phyloP scores from a whole-genome alignment of 352 stramenopile species.

The Globisporangium camurandrum region DNA sequence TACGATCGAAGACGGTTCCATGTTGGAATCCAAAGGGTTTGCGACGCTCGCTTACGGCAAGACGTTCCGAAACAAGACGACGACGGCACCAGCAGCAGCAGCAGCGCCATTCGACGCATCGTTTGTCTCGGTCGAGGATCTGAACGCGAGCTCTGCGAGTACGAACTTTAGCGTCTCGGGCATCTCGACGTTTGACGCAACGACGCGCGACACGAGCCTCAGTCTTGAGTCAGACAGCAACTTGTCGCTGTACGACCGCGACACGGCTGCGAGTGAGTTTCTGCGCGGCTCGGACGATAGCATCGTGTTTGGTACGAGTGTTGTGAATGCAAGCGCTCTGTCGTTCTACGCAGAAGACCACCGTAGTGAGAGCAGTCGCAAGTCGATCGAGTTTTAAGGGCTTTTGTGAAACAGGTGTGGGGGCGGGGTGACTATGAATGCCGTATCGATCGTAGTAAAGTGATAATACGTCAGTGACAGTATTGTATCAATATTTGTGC shows the following conservation, averaged over 20 bases:
- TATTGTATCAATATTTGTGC: no score
- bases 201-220: conserved; percentile 11
- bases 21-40: neutral
- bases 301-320: conserved; percentile 18
- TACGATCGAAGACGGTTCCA: conserved; percentile 7
- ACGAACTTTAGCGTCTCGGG: neutral
- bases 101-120: conserved; percentile 3
- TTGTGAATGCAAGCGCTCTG: conserved; percentile 21
- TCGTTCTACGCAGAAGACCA: conserved; percentile 24
- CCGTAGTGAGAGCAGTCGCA: conserved; percentile 2
- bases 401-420: no score
- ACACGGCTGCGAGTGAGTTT: conserved; percentile 29
- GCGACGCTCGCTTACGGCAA: conserved; percentile 6
- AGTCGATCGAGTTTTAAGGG: conserved; percentile 15
- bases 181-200: neutral
- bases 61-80: no score
- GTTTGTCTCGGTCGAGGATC: conserved; percentile 2
- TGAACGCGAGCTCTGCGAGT: neutral
- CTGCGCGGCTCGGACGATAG: conserved; percentile 23
- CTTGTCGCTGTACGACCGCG: conserved; percentile 17
- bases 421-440: no score
- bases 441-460: no score
- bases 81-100: neutral
- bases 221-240: conserved; percentile 23
- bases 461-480: no score